These are phyloP conservation scores for Thermothielavioides terrestris DNA, from an alignment of 495 filamentous ascomycete genomes.

Conservation along the genomic window DNA sequence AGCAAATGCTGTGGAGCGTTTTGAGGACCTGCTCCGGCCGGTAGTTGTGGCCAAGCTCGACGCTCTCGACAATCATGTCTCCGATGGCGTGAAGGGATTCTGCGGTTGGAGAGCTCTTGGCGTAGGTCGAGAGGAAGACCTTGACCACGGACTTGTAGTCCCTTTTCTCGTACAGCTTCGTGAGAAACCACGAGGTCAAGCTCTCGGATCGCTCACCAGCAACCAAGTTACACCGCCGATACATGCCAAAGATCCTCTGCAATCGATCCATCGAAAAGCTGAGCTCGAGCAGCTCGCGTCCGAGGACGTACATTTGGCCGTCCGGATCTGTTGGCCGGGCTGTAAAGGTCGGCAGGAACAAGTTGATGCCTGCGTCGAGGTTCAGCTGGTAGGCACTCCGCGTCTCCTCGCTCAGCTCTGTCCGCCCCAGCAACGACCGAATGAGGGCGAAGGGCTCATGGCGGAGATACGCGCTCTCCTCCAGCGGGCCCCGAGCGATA, in stretches of 20 bases:
- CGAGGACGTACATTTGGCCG: slow-evolving; percentile 18
- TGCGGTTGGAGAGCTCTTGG: slow-evolving; percentile 16
- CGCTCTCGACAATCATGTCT: slow-evolving; percentile 21
- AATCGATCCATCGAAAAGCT: slow-evolving; percentile 16
- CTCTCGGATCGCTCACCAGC: slow-evolving; percentile 2
- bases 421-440: slow-evolving; percentile 16
- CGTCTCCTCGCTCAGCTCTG: slow-evolving; percentile 1
- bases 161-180: slow-evolving; percentile 15
- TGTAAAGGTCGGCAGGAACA: slow-evolving; percentile 31
- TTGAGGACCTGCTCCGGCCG: slow-evolving; percentile 20
- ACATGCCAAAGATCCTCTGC: slow-evolving; percentile 19
- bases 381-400: background rate
- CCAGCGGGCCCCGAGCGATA: slow-evolving; percentile 19
- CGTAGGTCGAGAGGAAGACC: slow-evolving; percentile 19
- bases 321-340: slow-evolving; percentile 11
- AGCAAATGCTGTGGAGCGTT: slow-evolving; percentile 18
- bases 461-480: slow-evolving; percentile 27
- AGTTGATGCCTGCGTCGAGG: slow-evolving; percentile 20
- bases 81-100: slow-evolving; percentile 16
- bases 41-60: slow-evolving; percentile 19
- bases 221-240: slow-evolving; percentile 19
- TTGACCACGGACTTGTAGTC: slow-evolving; percentile 27
- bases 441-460: slow-evolving; percentile 29
- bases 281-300: slow-evolving; percentile 23
- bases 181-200: slow-evolving; percentile 23